Percentiles rank a stretch among this genome's conserved stretches.
These are phyloP conservation scores for Dinochytrium kinnereticum DNA, from an alignment of 371 early-diverging fungal species.

Conservation along the genomic window DNA sequence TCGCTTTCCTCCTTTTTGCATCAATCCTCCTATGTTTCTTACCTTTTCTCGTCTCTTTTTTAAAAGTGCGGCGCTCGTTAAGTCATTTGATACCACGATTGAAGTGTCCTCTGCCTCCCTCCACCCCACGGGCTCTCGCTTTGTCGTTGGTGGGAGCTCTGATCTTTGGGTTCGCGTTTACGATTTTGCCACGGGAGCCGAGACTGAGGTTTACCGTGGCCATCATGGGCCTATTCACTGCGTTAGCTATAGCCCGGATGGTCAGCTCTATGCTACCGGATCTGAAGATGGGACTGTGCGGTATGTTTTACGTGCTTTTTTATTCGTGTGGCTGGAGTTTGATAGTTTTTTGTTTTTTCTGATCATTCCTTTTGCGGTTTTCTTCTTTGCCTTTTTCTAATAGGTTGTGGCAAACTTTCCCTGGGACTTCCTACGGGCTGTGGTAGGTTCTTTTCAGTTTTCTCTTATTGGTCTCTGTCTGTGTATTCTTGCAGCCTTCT, in stretches of 20 bases:
- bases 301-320: conserved; percentile 12
- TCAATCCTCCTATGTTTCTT: too few species aligned
- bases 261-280: conserved; percentile 86
- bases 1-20: too few species aligned
- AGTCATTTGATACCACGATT: conserved; percentile 63
- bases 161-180: conserved; percentile 83
- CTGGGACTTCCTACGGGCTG: conserved; percentile 43
- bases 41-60: too few species aligned
- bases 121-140: conserved; percentile 74
- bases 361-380: too few species aligned
- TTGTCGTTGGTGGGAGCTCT: conserved; percentile 76
- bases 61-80: conserved; percentile 61
- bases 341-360: not conserved
- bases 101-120: conserved; percentile 78
- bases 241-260: conserved; percentile 88
- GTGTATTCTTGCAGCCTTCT: too few species aligned
- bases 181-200: conserved; percentile 74
- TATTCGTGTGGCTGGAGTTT: conserved; percentile 3
- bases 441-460: conserved; percentile 29
- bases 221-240: conserved; percentile 89
- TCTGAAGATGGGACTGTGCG: conserved; percentile 50
- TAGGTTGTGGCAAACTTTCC: conserved; percentile 47
- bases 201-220: conserved; percentile 71
- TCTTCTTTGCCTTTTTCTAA: too few species aligned
- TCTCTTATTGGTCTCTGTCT: too few species aligned